These are phyloP conservation scores for Agroathelia rolfsii DNA, from an alignment of 1,284 basidiomycete genomes.

Conservation along the genomic window DNA sequence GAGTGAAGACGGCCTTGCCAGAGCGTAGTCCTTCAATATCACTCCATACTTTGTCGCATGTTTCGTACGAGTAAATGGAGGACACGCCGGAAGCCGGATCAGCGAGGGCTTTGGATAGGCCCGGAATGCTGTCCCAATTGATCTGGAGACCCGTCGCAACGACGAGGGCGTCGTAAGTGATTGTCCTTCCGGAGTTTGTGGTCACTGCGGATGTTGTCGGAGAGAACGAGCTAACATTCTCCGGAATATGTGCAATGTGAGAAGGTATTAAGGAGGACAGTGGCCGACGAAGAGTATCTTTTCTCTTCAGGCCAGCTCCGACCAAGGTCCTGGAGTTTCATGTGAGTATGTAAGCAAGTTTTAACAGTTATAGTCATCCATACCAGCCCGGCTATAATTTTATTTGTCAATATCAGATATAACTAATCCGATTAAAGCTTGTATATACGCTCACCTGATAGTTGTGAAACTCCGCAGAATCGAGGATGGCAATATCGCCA, in stretches of 20 bases:
- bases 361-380: constrained; percentile 13
- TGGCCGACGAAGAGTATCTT: constrained; percentile 56
- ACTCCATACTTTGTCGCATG: constrained; percentile 81
- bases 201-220: constrained; percentile 71
- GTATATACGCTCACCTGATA: constrained; percentile 48
- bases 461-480: constrained; percentile 67
- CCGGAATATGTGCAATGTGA: constrained; percentile 66
- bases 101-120: constrained; percentile 69
- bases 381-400: constrained; percentile 69
- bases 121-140: constrained; percentile 74
- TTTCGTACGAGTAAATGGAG: constrained; percentile 87
- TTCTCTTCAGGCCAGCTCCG: constrained; percentile 74
- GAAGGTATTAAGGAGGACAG: constrained; percentile 64
- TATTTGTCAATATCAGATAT: no score
- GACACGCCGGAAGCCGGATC: constrained; percentile 79
- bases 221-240: constrained; percentile 69
- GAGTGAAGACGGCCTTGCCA: constrained; percentile 90
- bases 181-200: constrained; percentile 56
- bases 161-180: constrained; percentile 83
- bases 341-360: constrained; percentile 7
- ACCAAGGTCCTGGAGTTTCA: constrained; percentile 83
- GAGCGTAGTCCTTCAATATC: constrained; percentile 68
- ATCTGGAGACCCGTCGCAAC: constrained; percentile 85
- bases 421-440: background rate
- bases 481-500: constrained; percentile 80